Evolutionary conservation across 2,329 filamentous ascomycete genomes (phyloP).

Genomic region (Coniella lustricola): DNA sequence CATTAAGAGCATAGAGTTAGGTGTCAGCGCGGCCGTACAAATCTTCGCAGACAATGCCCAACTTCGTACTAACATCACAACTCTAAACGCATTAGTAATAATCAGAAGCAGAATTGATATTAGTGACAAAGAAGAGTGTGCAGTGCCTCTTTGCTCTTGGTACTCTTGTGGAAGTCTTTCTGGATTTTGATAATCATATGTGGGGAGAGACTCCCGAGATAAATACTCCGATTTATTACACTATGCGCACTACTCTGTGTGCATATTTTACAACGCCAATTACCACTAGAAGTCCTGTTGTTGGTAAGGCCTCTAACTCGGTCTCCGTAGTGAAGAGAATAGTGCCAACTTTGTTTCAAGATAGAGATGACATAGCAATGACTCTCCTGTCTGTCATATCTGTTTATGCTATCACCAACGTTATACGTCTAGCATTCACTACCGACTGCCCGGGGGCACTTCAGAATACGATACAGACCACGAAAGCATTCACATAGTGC

Average conservation of each 20-base stretch:
- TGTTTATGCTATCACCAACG: slow-evolving; percentile 35
- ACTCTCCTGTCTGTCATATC: slow-evolving; percentile 31
- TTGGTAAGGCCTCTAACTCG: slow-evolving; percentile 9
- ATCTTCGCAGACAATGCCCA: slow-evolving; percentile 48
- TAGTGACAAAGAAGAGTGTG: slow-evolving; percentile 28
- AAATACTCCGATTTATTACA: slow-evolving; percentile 45
- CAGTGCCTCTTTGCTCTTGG: slow-evolving; percentile 42
- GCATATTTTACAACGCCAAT: slow-evolving; percentile 23
- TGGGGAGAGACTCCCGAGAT: slow-evolving; percentile 45
- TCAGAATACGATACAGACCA: slow-evolving; percentile 36
- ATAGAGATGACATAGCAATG: slow-evolving; percentile 26
- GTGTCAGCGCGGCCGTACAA: slow-evolving; percentile 24
- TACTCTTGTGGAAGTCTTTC: slow-evolving; percentile 45
- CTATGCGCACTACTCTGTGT: slow-evolving; percentile 39
- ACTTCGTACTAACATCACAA: slow-evolving; percentile 45
- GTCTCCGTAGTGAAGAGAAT: slow-evolving; percentile 15
- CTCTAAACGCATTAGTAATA: slow-evolving; percentile 10
- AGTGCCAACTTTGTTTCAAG: neutral
- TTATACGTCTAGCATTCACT: slow-evolving; percentile 34
- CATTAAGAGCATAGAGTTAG: slow-evolving; percentile 22
- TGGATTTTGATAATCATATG: slow-evolving; percentile 34
- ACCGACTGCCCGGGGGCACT: slow-evolving; percentile 44
- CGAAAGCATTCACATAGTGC: slow-evolving; percentile 31
- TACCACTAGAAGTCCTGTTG: slow-evolving; percentile 8
- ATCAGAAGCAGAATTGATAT: slow-evolving; percentile 22